phyloP scores from a whole-genome alignment of 768 basidiomycete species.

The Leccinellum luteum region DNA sequence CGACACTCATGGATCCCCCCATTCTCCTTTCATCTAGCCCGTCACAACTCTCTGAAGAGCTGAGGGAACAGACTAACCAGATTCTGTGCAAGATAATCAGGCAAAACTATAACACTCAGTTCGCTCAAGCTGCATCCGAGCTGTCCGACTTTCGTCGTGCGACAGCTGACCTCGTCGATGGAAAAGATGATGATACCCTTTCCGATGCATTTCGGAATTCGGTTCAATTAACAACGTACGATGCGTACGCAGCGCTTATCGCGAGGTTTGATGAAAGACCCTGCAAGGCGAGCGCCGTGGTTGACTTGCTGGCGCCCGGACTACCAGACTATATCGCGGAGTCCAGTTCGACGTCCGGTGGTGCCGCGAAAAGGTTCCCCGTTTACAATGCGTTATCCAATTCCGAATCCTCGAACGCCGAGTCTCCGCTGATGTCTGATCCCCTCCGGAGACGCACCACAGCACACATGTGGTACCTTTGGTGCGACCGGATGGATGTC shows the following conservation, averaged over 20 bases:
- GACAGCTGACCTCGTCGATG: background rate
- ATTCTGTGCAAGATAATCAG: background rate
- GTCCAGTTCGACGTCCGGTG: background rate
- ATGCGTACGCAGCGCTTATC: background rate
- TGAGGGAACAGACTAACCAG: background rate
- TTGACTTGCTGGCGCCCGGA: background rate
- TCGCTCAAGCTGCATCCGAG: background rate
- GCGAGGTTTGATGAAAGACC: background rate
- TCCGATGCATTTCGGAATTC: background rate
- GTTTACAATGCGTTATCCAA: background rate
- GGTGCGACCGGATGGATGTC: background rate
- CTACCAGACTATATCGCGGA: background rate
- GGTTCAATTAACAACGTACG: background rate
- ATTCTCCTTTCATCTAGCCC: background rate
- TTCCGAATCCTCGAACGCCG: background rate
- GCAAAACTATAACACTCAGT: background rate
- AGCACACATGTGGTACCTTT: background rate
- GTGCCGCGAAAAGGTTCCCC: background rate
- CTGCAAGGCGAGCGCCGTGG: background rate
- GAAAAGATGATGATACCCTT: background rate
- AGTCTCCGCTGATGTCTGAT: background rate
- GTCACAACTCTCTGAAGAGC: background rate
- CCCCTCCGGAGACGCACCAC: background rate
- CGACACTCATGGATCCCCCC: background rate
- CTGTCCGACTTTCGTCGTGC: background rate